phyloP scores from a whole-genome alignment of 768 basidiomycete species.

The Termitomyces sp. region DNA sequence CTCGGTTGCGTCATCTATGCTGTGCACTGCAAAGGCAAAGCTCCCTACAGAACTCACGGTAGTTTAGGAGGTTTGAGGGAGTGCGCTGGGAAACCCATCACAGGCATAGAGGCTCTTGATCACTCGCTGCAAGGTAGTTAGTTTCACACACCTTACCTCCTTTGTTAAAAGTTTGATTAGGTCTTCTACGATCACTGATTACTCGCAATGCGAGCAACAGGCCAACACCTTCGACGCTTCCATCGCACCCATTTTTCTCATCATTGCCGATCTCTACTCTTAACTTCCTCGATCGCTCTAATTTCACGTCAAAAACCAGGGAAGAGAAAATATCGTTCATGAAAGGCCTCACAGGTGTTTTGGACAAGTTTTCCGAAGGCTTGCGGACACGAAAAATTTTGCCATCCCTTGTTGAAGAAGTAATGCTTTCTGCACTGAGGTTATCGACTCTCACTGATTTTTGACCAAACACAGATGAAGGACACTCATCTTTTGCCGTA shows the following conservation, averaged over 20 bases:
- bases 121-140: conserved; percentile 62
- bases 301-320: conserved; percentile 87
- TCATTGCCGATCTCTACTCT: conserved; percentile 94
- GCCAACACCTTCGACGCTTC: conserved; percentile 74
- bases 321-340: conserved; percentile 98
- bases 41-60: conserved; percentile 85
- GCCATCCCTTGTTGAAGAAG: conserved; percentile 91
- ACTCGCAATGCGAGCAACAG: conserved; percentile 71
- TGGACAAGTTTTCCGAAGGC: conserved; percentile 84
- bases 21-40: conserved; percentile 82
- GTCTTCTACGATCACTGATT: conserved; percentile 73
- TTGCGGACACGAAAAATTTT: conserved; percentile 84
- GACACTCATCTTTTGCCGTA: conserved; percentile 90
- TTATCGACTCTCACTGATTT: conserved; percentile 1
- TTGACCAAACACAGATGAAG: conserved; percentile 67
- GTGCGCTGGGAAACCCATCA: conserved; percentile 57
- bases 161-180: conserved; percentile 33
- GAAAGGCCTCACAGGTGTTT: conserved; percentile 78
- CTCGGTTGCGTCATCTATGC: conserved; percentile 90
- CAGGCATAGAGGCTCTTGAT: conserved; percentile 63
- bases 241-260: conserved; percentile 88
- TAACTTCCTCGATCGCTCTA: conserved; percentile 93
- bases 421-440: conserved; percentile 20
- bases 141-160: not conserved
- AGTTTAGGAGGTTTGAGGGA: conserved; percentile 67